Percentiles rank a stretch among this genome's conserved stretches.
Evolutionary conservation across 768 basidiomycete species (phyloP).

Genomic region (Suillus tomentosus): DNA sequence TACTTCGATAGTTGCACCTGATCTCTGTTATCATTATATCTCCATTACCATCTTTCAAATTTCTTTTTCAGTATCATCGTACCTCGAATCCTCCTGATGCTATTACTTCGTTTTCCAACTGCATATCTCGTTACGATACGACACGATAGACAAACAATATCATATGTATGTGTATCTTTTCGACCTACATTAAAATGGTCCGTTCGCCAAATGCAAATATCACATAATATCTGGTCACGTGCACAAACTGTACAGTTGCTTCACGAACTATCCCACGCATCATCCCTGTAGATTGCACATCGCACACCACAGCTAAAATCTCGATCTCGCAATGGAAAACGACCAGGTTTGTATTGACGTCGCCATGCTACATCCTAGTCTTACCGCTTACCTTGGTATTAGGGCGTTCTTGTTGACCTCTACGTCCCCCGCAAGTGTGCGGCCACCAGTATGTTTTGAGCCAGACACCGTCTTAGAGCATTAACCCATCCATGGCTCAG

Average conservation of each 20-base stretch:
- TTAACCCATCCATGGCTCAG: constrained; percentile 41
- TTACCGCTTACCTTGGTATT: constrained; percentile 10
- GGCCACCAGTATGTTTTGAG: constrained; percentile 79
- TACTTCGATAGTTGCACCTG: constrained; percentile 20
- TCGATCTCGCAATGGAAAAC: constrained; percentile 75
- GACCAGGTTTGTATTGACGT: constrained; percentile 62
- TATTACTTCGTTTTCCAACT: neutral
- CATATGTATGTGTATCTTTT: neutral
- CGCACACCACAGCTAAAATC: constrained; percentile 8
- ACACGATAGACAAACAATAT: neutral
- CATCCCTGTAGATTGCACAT: neutral
- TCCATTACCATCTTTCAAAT: constrained; percentile 10
- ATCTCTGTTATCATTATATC: constrained; percentile 16
- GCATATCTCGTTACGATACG: neutral
- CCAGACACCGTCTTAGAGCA: neutral
- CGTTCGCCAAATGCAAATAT: constrained; percentile 1
- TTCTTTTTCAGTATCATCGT: constrained; percentile 1
- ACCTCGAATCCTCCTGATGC: neutral
- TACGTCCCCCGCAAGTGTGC: constrained; percentile 99
- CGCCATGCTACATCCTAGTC: neutral
- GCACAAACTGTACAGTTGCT: constrained; percentile 33
- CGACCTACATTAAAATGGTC: neutral
- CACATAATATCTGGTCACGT: neutral
- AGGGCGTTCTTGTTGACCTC: constrained; percentile 99
- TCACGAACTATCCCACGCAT: constrained; percentile 30